phyloP scores from a whole-genome alignment of 208 protist genomes.

The Zelonia costaricensis region DNA sequence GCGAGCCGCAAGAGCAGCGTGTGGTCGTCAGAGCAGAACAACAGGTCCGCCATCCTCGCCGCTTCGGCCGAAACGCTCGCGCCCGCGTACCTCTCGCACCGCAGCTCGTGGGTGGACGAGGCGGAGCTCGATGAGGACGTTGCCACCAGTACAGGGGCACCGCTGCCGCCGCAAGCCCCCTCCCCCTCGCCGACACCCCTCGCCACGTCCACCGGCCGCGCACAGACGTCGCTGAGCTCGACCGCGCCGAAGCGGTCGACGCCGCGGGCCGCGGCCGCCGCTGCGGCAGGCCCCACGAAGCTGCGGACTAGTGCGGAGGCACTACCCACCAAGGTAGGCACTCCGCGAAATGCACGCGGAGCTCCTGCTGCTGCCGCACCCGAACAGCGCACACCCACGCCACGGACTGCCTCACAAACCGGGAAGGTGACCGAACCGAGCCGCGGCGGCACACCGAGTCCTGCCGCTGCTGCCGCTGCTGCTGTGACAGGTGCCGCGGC shows the following conservation, averaged over 20 bases:
- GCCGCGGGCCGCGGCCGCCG: background rate
- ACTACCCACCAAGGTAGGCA: too few species aligned
- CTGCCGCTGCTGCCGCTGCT: too few species aligned
- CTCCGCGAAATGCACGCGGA: too few species aligned
- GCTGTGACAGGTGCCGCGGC: too few species aligned
- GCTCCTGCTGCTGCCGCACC: too few species aligned
- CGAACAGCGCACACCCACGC: too few species aligned
- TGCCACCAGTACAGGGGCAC: background rate
- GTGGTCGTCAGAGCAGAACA: conserved; percentile 19
- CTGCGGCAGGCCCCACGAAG: background rate
- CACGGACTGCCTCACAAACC: too few species aligned
- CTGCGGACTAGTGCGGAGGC: too few species aligned
- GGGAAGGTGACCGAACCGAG: too few species aligned
- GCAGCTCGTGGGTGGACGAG: background rate
- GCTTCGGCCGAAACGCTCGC: conserved; percentile 15
- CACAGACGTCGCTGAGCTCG: background rate
- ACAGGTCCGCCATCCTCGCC: conserved; percentile 5
- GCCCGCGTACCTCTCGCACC: background rate
- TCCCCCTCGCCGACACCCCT: background rate
- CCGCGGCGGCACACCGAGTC: too few species aligned
- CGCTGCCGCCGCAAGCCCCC: background rate
- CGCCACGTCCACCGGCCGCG: background rate
- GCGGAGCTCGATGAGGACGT: background rate
- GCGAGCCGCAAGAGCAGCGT: conserved; percentile 15
- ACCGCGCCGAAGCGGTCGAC: background rate